A percentile compares a stretch with the other conserved stretches of the same genome.
Conservation (phyloP, 202 grass and related monocot species). For the Setaria italica region DNA sequence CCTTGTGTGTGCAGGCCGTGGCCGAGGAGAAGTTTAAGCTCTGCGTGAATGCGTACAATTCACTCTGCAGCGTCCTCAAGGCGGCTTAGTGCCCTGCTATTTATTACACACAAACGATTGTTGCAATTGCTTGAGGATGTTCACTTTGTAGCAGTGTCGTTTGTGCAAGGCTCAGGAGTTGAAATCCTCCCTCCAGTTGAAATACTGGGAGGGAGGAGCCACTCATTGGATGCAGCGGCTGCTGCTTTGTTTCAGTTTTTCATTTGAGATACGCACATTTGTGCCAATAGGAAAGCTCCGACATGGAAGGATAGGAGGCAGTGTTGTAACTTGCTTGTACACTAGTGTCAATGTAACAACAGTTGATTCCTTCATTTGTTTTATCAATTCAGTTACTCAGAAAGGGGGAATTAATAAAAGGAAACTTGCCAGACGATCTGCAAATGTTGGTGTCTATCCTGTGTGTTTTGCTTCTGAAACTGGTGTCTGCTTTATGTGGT, state of each 20-base stretch:
- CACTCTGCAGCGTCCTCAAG: constrained; percentile 67
- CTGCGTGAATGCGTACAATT: constrained; percentile 80
- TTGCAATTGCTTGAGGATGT: not conserved
- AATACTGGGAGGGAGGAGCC: no score
- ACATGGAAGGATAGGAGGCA: constrained; percentile 29
- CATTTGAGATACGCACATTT: not conserved
- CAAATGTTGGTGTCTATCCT: not conserved
- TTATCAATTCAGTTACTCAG: not conserved
- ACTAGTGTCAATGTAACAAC: constrained; percentile 11
- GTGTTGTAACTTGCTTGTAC: constrained; percentile 22
- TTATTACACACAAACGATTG: not conserved
- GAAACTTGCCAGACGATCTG: not conserved
- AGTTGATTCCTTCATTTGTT: constrained; percentile 36
- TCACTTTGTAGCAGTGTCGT: no score
- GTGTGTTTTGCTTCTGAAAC: not conserved
- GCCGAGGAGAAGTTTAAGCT: constrained; percentile 93
- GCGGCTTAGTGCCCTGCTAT: constrained; percentile 31
- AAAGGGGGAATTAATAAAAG: constrained; percentile 6
- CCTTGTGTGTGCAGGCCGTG: constrained; percentile 52
- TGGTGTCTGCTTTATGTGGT: not conserved
- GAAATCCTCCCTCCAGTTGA: no score
- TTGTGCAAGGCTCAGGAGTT: not conserved
- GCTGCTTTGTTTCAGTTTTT: not conserved
- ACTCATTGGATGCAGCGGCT: not conserved
- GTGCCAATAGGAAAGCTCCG: constrained; percentile 21